Base-by-base conservation (phyloP, 768 basidiomycete genomes). In the Boletus reticulatus region DNA sequence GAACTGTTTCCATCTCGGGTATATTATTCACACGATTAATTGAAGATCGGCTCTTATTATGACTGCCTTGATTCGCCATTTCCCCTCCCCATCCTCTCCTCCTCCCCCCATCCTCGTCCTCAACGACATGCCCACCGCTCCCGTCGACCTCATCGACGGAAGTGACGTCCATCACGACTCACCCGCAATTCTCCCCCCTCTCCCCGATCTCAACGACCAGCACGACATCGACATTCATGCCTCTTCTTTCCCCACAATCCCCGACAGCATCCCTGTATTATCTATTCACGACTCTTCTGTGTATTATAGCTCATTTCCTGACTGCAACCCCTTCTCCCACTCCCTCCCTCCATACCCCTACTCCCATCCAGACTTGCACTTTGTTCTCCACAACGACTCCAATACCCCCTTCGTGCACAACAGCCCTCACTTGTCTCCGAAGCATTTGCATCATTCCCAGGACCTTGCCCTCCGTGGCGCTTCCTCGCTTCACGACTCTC, bases 201-300 rank as follows among this genome's bases (percentile, higher is more conserved):
- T 71, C 36, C 4, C 66, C 52, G 69, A 72, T 70, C 53, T 20
- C 42, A 47, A 32, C 53, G 46, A 32, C 60, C 56, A 66, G 39
- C 61, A 68, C 57, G 72, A 72, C 70, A 67, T 72, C 60, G 53
- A 62, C 70, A 60, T 73, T 60, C 69, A 71, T 48, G 58, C 52
- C 59, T 20, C 58, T 45, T 52, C 60, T 29, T 73, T 70, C 46
- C 9, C 58, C 46, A 19, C 34, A 34, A 12, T 56, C 55, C 50
- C 58, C 48, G 55, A 62, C 53, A 51, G 14, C 55, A 51, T 66
- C 39, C 39, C 64, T 70, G 72, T 70, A 72, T 67, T 70, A 70
- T 72, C 70, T 51, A 59, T 70, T 61, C 71, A 67, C 47, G 71
- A 66, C 53, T 10, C 52, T 14, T 38, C 64, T 4, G 39, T 72